A percentile compares a stretch with the other conserved stretches of the same genome.
Conservation (phyloP, 2,329 filamentous ascomycete species). For the Penicillium crustosum region DNA sequence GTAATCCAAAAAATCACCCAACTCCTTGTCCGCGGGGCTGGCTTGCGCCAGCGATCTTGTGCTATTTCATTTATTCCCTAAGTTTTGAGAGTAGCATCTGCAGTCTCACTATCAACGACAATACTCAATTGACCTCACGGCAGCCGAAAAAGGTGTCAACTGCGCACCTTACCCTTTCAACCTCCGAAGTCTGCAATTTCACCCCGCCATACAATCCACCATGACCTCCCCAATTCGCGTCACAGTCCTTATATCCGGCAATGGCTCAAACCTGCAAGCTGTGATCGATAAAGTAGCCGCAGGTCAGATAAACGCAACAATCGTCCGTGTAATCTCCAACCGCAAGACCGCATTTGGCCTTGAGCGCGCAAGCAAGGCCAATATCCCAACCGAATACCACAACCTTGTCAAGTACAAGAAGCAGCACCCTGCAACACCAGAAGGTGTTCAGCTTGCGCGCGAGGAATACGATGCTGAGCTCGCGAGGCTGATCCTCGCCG, state of each 20-base stretch:
- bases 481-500: conserved; percentile 63
- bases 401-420: conserved; percentile 77
- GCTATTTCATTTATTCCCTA: neutral
- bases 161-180: neutral
- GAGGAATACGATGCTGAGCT: conserved; percentile 73
- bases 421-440: conserved; percentile 57
- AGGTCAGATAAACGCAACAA: conserved; percentile 51
- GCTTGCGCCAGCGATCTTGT: neutral
- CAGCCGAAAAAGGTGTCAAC: neutral
- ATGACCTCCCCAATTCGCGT: conserved; percentile 50
- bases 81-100: conserved; percentile 3
- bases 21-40: neutral
- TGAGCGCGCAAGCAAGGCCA: conserved; percentile 57
- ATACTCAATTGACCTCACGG: conserved; percentile 7
- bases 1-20: conserved; percentile 4
- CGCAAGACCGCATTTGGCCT: conserved; percentile 65
- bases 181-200: neutral
- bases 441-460: conserved; percentile 55
- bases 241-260: conserved; percentile 70
- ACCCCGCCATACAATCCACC: conserved; percentile 7
- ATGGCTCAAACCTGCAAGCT: conserved; percentile 76
- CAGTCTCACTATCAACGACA: neutral
- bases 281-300: conserved; percentile 63
- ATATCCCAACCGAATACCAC: conserved; percentile 75
- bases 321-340: conserved; percentile 66